Base-by-base conservation (phyloP, 1,284 basidiomycete species). In the Neonothopanus nambi region DNA sequence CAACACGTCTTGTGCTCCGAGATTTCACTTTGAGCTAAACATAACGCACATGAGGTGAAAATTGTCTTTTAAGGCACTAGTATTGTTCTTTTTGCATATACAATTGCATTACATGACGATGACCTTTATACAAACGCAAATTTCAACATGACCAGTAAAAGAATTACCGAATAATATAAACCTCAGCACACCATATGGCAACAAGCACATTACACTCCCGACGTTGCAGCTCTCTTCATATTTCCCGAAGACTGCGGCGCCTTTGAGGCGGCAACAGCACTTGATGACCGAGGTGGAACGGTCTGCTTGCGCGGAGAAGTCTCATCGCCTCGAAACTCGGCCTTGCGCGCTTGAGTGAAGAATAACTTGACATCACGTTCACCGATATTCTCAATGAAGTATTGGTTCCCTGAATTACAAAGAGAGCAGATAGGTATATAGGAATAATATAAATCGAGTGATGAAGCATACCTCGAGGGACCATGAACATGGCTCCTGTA, bases 341-440 rank as follows among this genome's bases (percentile, higher is more conserved):
- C 73, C 70, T 91, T 91, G 35, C 95, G 84, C 1, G 91, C 91
- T 73, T 98, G 97, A 0, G 94, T 87, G 70, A 99, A 99, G 75
- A 96, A 96, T 7, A 99, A 70, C 63, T 82, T 85, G 11, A 89
- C 90, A 47, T 90, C 86, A 26, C 91, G 82, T 40, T 89, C 79
- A 17, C 82, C 84, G 20, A 96, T 86, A 69, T 98, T 98, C 64
- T 89, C 81, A 66, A 99, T 92, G 51, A 82, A 83, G 69, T 99
- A 99, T 6, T 81, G 81, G 69, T 99, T 99, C 24, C 93, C 94
- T 91, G 63, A 12, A 36, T 18, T 23, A 36, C 30, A 54, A 35
- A 48, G 41, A 43, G 45, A 46, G 45, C 36, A 39, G 24, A 11
- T 38, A 9, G 36, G 20, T 24, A 21, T n/a, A n/a, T n/a, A 30